Evolutionary conservation across 164 flowering plant species (phyloP), one percentile per base, ranked within the genome.

Genomic region (Protea cynaroides): DNA sequence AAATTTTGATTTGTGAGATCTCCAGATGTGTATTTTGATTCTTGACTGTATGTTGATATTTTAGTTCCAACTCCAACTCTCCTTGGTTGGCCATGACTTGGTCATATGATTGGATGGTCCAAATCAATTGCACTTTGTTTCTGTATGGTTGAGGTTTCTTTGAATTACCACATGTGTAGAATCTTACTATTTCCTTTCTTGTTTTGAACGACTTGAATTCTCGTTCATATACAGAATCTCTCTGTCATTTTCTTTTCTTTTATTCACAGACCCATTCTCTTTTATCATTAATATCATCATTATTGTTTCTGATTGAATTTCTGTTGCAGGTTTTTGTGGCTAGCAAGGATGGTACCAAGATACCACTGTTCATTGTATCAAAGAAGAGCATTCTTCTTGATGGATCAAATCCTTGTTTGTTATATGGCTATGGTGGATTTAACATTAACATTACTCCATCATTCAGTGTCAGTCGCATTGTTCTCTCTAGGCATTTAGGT

Each of bases 391-490:
- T 88, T 62, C 22, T 25, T 23, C 75, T 90, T 68, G 96, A 95
- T 82, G 92, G 97, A 50, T 95, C 98, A 47, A 87, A 88, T 72
- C 99, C 99, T 1, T 84, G 93, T 69, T 75, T 95, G 65, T 65
- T 95, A 50, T 95, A 90, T 77, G 97, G 89, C 57, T 95, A 95
- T 76, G 99, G 99, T 59, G 99, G 99, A 64, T 95, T 95, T 68
- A 88, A 88, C 72, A 73, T 92, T 66, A 92, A 81, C 68, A n/a
- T 95, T n/a, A 95, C 96, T 34, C 98, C 99, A 51, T 83, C 79
- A 19, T 95, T 95, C 69, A 81, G 82, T 60, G 85, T 82, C 25
- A 77, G 78, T 56, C 96, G 96, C 19, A 87, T 72, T 63, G 76
- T 88, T 54, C 86, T 90, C n/a, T 64, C 76, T n/a, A 84, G 79